Evolutionary conservation across 257 asterid species (phyloP).

Genomic region (Solanum chaucha): DNA sequence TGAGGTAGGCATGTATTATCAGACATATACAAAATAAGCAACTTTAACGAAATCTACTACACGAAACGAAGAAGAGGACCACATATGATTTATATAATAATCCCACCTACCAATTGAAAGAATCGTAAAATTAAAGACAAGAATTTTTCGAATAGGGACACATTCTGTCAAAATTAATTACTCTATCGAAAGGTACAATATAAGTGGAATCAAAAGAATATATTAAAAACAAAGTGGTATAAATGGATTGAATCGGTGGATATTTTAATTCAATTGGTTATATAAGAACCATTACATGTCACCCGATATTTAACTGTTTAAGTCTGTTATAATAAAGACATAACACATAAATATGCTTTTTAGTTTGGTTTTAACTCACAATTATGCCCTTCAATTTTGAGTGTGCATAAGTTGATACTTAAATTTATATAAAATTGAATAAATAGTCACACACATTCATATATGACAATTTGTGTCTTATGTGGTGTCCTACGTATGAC

Average conservation of each 20-base stretch:
- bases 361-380: fast-evolving
- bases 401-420: not conserved
- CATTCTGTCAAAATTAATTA: not conserved
- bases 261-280: too few relatives aligned
- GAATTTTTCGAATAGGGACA: not conserved
- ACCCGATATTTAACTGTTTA: not conserved
- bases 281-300: not conserved
- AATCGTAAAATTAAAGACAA: not conserved
- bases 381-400: fast-evolving
- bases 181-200: not conserved
- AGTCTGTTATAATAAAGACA: not conserved
- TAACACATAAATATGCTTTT: not conserved
- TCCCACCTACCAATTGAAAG: not conserved
- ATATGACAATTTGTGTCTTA: not conserved
- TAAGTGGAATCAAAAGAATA: not conserved
- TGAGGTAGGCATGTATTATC: not conserved
- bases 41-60: not conserved
- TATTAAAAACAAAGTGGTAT: not conserved
- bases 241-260: not conserved
- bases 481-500: not conserved
- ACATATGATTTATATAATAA: not conserved
- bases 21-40: not conserved
- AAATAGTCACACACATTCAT: fast-evolving
- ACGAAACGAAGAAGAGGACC: not conserved
- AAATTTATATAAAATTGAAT: too few relatives aligned